Percentiles rank a stretch among this genome's conserved stretches.
Evolutionary conservation across 441 rosid species (phyloP).

Genomic region (Pelargonium citronellum): DNA sequence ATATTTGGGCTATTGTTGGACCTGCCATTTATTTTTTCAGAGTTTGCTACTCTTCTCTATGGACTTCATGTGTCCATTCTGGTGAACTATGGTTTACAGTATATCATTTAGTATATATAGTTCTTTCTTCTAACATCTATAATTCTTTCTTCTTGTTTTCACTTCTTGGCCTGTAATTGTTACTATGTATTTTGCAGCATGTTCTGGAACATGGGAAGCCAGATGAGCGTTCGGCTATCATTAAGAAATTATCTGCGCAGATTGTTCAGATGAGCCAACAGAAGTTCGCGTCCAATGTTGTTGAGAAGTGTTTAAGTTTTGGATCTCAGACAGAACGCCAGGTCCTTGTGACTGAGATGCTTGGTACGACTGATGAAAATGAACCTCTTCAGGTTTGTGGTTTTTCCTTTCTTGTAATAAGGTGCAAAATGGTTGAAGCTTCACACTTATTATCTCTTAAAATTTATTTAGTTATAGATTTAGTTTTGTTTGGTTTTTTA

Average conservation of each 20-base stretch:
- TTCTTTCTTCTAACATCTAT: too few species aligned
- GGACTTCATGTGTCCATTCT: too few species aligned
- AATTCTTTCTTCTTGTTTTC: not conserved
- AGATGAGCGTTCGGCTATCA: constrained; percentile 67
- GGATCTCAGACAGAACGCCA: constrained; percentile 65
- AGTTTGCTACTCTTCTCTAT: too few species aligned
- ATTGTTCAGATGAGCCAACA: constrained; percentile 93
- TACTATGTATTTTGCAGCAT: constrained; percentile 40
- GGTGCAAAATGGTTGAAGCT: not conserved
- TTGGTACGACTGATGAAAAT: constrained; percentile 77
- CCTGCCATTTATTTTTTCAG: too few species aligned
- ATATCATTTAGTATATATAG: not conserved
- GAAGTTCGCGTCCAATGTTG: constrained; percentile 83
- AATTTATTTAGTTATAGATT: not conserved
- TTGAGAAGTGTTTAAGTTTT: constrained; percentile 80
- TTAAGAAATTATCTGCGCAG: constrained; percentile 71
- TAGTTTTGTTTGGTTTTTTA: not conserved
- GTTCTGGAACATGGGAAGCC: constrained; percentile 84
- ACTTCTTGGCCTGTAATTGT: not conserved
- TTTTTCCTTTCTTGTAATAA: not conserved
- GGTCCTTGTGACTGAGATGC: constrained; percentile 75
- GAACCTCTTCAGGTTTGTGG: constrained; percentile 85
- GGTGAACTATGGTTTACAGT: too few species aligned
- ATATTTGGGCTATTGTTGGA: too few species aligned
- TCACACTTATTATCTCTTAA: not conserved